Base-by-base conservation (phyloP, 257 asterid genomes). In the Petrea volubilis region DNA sequence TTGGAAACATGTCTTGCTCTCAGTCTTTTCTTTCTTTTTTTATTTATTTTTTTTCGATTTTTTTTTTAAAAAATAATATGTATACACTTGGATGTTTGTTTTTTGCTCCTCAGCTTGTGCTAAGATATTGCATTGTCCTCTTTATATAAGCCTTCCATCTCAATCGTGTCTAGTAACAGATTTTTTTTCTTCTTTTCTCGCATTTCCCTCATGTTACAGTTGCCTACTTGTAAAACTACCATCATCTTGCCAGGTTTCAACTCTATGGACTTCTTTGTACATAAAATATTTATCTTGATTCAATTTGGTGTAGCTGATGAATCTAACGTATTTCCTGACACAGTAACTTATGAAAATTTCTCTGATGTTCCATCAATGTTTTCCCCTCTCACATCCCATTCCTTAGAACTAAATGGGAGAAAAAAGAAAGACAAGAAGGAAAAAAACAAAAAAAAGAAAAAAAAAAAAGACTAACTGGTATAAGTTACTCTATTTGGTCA, bases 401-500 rank as follows among this genome's bases (percentile, higher is more conserved):
- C 38, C 27, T 7, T 18, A 20, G 41, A 25, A 31, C 38, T 7
- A 43, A 43, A 34, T 9, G n/a, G n/a, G n/a, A 3, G 27, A 29
- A 57, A 57, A 20, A 60, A 64, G 53, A 27, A 51, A 73, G 28
- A 38, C 71, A n/a, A n/a, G n/a, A n/a, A n/a, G n/a, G n/a, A n/a
- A n/a, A n/a, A n/a, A n/a, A n/a, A n/a, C n/a, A n/a, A n/a, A n/a
- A n/a, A 24, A 40, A 41, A 36, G 14, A 4, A 21, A 27, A 55
- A 55, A 18, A 59, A 64, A 62, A 24, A 49, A 73, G 31, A 38
- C 71, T 33, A 56, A 11, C 4, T 23, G 41, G 60, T 73, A 60
- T 25, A 73, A 67, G 12, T 58, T 31, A 29, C 15, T 58, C 12
- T 15, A 23, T 27, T 56, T 27, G 55, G 65, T 21, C 13, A 34